Conservation (phyloP, 2,329 filamentous ascomycete species). For the Parafenestella ontariensis region DNA sequence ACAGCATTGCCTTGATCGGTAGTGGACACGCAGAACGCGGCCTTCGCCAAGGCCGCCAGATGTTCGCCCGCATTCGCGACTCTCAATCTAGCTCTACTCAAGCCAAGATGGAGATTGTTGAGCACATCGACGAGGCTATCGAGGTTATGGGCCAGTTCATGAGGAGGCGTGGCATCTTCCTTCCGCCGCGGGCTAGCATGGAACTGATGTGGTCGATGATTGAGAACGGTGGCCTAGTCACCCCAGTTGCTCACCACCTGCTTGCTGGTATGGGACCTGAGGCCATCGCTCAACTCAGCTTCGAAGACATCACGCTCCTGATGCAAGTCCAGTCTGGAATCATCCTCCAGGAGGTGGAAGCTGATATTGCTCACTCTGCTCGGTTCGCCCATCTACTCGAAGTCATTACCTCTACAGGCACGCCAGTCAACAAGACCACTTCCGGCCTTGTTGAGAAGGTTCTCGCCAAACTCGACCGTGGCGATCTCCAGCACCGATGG, state of each 20-base stretch:
- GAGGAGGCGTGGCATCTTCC: slow-evolving; percentile 58
- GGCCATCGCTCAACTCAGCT: slow-evolving; percentile 63
- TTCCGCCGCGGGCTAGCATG: slow-evolving; percentile 63
- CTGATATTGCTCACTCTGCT: slow-evolving; percentile 64
- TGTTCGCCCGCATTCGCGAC: slow-evolving; percentile 84
- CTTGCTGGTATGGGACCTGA: slow-evolving; percentile 67
- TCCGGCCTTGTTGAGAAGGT: slow-evolving; percentile 65
- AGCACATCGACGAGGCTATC: slow-evolving; percentile 87
- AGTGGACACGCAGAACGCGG: slow-evolving; percentile 85
- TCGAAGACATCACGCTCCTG: slow-evolving; percentile 63
- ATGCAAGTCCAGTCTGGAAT: slow-evolving; percentile 66
- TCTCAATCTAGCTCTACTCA: slow-evolving; percentile 58
- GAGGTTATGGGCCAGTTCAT: slow-evolving; percentile 71
- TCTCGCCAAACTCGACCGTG: slow-evolving; percentile 60
- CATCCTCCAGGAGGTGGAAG: slow-evolving; percentile 54
- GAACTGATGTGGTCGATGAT: slow-evolving; percentile 69
- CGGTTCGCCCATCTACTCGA: slow-evolving; percentile 69
- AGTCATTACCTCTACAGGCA: slow-evolving; percentile 59
- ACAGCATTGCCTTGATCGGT: slow-evolving; percentile 83
- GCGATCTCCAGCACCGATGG: slow-evolving; percentile 62
- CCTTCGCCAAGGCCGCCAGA: slow-evolving; percentile 77
- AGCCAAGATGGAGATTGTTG: slow-evolving; percentile 64
- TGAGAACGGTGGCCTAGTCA: slow-evolving; percentile 69
- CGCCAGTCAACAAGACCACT: slow-evolving; percentile 63
- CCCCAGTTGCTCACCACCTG: slow-evolving; percentile 65